Base-by-base conservation (phyloP, 2,329 filamentous ascomycete genomes). In the Cryphonectria carpinicola region DNA sequence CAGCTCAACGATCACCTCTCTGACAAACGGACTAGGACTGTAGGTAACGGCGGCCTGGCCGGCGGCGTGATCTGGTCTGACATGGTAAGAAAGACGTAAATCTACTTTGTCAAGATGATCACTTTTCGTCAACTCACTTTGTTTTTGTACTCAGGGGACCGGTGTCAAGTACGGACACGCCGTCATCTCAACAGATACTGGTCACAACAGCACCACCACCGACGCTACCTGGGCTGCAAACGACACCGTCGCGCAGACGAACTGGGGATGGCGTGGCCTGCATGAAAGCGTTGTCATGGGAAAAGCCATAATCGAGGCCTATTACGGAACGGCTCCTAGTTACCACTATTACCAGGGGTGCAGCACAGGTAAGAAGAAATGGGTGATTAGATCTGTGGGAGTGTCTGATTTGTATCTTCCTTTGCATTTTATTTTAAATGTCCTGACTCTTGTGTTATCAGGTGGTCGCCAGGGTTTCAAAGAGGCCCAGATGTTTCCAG, bases 381-480 rank as follows among this genome's bases (percentile, higher is more conserved):
- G 7, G 22, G 19, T 10, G 46, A 8, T n/a, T 8, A 22, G 4
- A 49, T 1, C 17, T 6, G 17, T 46, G 19, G 3, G 17, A 46
- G 19, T 19, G 7, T 46, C 17, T 22, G 17, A 17, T 46, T 46
- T 3, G 43, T 3, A 39, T 39, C 11, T 39, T 39, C 10, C 10
- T 39, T 39, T 39, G 28, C 10, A 3, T 11, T 39, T 13, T 13
- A 1, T 39, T 11, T 11, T 39, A 39, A 39, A 39, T 39, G 37
- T 3, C 13, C n/a, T 28, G n/a, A 28, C 52, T 6, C 13, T 14
- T 56, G 11, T 14, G 10, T 46, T 22, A 46, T 32, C 13, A 56
- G 88, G 89, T 8, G 88, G 89, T 0, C 81, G 88, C 0, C 86
- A 90, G 79, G 88, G 87, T 3, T 79, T 88, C 43, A 86, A 86